Base-by-base conservation (phyloP, 1,284 basidiomycete species). In the Exobasidium rhododendri region DNA sequence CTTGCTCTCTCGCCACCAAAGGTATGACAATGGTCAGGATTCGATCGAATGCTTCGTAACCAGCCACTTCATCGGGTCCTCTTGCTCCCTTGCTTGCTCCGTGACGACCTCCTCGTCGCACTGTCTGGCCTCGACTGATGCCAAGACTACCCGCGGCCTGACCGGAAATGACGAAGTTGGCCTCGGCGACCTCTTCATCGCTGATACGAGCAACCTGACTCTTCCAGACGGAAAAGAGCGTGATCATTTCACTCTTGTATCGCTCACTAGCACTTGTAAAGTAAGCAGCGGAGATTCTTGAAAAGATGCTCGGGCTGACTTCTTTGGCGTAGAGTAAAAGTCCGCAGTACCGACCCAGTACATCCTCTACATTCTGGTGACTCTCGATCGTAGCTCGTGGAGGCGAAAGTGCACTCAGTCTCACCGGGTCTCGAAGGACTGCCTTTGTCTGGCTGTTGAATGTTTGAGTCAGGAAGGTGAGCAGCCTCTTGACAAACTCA, bases 251-350 rank as follows among this genome's bases (percentile, higher is more conserved):
- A 14, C 58, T 51, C 14, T 65, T 64, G 46, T 75, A 78, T 47
- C 70, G 65, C 26, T 75, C 71, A 59, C 65, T 65, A 0, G 66
- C 70, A 2, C 55, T 64, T 2, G 73, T 66, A 50, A 78, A 66
- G 56, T 79, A 79, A 6, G 66, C 58, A 1, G 69, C 66, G 1
- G 70, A 68, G 43, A 78, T 63, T 29, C 74, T 65, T 4, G 70
- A 66, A 49, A 79, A 79, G 2, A 66, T 65, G 0, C 56, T 59
- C 2, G 75, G 63, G 5, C 71, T 67, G 87, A 96, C 94, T 82
- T 98, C 94, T 78, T 93, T 94, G 67, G 97, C 82, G 77, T 94
- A 98, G 14, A 97, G 83, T 81, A 97, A 87, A 53, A 98, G 80
- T 1, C 94, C 94, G 52, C 89, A 87, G 80, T 97, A 97, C 53